Conservation (phyloP, 768 basidiomycete genomes). For the Lactarius sanguifluus region DNA sequence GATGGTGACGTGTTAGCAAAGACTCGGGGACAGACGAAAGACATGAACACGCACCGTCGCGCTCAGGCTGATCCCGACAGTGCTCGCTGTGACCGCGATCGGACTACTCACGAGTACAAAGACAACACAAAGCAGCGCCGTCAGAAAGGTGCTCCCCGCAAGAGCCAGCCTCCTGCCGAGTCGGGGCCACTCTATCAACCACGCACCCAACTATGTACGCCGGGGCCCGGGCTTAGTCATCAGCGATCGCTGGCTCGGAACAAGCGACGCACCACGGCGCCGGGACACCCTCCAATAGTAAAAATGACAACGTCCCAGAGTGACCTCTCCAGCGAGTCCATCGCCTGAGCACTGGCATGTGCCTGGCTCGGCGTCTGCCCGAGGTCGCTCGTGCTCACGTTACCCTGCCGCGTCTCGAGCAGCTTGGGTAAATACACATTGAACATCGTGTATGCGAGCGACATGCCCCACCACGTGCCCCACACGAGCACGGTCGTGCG, state of each 20-base stretch:
- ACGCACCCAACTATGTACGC: constrained; percentile 73
- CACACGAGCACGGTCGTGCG: constrained; percentile 78
- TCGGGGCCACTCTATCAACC: constrained; percentile 60
- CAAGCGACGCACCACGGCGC: constrained; percentile 61
- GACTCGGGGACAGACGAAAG: background rate
- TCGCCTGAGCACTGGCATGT: constrained; percentile 33
- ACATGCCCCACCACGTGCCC: constrained; percentile 73
- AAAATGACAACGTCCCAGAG: constrained; percentile 88
- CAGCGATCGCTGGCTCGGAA: background rate
- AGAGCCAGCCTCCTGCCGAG: constrained; percentile 73
- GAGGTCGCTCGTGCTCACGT: constrained; percentile 12
- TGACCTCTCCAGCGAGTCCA: constrained; percentile 53
- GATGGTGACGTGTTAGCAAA: background rate
- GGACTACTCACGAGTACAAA: constrained; percentile 63
- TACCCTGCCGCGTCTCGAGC: constrained; percentile 56
- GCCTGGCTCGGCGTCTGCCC: constrained; percentile 17
- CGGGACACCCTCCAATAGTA: constrained; percentile 81
- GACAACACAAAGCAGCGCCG: constrained; percentile 67
- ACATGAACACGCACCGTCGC: constrained; percentile 53
- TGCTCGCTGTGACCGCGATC: constrained; percentile 61
- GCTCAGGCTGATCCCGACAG: constrained; percentile 74
- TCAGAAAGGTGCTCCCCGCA: constrained; percentile 71
- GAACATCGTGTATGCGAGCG: constrained; percentile 87
- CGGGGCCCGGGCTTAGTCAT: background rate
- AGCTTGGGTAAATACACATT: constrained; percentile 89